Conservation (phyloP, 2,329 filamentous ascomycete genomes). For the Myotisia sp. region DNA sequence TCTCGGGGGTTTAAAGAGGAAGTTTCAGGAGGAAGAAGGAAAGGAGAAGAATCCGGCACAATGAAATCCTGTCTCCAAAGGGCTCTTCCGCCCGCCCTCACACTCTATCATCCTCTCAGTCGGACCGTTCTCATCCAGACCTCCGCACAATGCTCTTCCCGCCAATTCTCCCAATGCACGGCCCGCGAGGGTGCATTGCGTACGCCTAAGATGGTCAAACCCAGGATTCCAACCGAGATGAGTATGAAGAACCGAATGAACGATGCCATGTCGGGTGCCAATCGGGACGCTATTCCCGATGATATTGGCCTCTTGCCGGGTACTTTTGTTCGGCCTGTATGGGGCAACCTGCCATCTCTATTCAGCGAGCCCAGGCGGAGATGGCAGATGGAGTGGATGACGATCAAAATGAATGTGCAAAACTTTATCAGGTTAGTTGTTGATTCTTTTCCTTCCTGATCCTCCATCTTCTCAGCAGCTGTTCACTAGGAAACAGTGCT, state of each 20-base stretch:
- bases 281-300: conserved; percentile 24
- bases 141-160: conserved; percentile 17
- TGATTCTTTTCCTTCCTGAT: conserved; percentile 9
- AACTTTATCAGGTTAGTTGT: conserved; percentile 24
- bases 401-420: conserved; percentile 22
- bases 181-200: conserved; percentile 13
- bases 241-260: conserved; percentile 26
- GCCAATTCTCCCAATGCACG: conserved; percentile 23
- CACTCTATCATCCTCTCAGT: too few relatives aligned
- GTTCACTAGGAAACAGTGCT: conserved; percentile 8
- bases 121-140: conserved; percentile 8
- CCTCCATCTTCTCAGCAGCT: too few relatives aligned
- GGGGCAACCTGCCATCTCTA: conserved; percentile 28
- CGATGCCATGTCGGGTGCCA: conserved; percentile 15
- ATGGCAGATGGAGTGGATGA: conserved; percentile 28
- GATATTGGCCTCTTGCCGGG: conserved; percentile 35
- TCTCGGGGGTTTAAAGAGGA: too few relatives aligned
- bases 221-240: conserved; percentile 23
- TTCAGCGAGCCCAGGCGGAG: conserved; percentile 25
- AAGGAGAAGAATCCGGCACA: conserved; percentile 6
- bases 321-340: conserved; percentile 27
- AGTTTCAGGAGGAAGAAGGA: conserved; percentile 1
- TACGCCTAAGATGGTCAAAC: conserved; percentile 14
- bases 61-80: conserved; percentile 22
- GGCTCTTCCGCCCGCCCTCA: conserved; percentile 13